phyloP scores from a whole-genome alignment of 148 eudicot genomes.

The Dianthus caryophyllus region DNA sequence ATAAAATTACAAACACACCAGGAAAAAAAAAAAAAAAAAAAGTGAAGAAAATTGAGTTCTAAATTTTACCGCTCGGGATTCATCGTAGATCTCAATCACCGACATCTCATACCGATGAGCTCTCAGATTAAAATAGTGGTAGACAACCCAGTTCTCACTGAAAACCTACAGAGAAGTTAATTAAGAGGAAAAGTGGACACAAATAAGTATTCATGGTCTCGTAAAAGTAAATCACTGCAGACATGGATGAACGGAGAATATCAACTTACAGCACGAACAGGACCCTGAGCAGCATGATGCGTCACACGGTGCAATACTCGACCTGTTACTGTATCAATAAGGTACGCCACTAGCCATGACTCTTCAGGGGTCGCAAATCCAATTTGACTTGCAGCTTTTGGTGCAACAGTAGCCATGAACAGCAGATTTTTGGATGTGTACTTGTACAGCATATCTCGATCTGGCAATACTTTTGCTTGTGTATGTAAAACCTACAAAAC shows the following conservation, averaged over 20 bases:
- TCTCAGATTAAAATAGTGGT: slow-evolving; percentile 94
- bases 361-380: slow-evolving; percentile 95
- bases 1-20: slow-evolving; percentile 14
- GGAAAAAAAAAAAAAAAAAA: neutral
- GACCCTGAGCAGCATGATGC: slow-evolving; percentile 95
- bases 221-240: neutral
- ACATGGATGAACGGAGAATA: neutral
- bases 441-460: slow-evolving; percentile 93
- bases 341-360: slow-evolving; percentile 74
- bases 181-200: neutral
- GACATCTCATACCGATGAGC: slow-evolving; percentile 99
- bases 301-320: slow-evolving; percentile 88
- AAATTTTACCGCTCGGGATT: slow-evolving; percentile 83
- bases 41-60: neutral
- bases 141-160: slow-evolving; percentile 99
- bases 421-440: slow-evolving; percentile 81
- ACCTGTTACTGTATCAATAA: slow-evolving; percentile 92
- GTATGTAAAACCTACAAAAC: slow-evolving; percentile 82
- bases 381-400: slow-evolving; percentile 78
- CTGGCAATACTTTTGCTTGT: slow-evolving; percentile 80
- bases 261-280: slow-evolving; percentile 87
- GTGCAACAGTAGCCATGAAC: slow-evolving; percentile 84
- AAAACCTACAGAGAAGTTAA: slow-evolving; percentile 56
- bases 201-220: neutral
- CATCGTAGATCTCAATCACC: slow-evolving; percentile 95